These are phyloP conservation scores for Termitomyces sp. DNA, from an alignment of 768 basidiomycete species.

Conservation along the genomic window DNA sequence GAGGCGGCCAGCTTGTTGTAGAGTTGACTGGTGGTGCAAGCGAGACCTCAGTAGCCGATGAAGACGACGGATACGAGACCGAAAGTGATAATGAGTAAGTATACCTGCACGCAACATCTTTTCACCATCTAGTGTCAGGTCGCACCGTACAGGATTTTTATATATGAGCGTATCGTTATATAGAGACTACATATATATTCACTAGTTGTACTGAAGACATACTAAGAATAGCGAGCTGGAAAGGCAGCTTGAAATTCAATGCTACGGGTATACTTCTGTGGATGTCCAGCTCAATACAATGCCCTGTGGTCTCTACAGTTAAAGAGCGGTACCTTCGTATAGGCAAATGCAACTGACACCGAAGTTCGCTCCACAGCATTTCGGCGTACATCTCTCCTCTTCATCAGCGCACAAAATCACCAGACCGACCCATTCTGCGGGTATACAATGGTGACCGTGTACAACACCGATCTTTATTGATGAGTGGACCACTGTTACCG, in stretches of 20 bases:
- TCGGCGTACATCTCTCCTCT: too few species aligned
- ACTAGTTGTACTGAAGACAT: not conserved
- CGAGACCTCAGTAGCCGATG: not conserved
- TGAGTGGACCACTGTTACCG: conserved; percentile 71
- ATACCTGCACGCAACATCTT: not conserved
- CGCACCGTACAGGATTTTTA: not conserved
- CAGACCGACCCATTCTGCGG: conserved; percentile 20
- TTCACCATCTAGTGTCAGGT: not conserved
- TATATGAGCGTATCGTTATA: not conserved
- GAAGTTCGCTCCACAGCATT: too few species aligned
- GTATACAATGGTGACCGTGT: conserved; percentile 92
- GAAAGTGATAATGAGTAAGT: conserved; percentile 1
- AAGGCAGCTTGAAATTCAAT: not conserved
- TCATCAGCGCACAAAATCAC: too few species aligned
- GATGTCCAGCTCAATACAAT: too few species aligned
- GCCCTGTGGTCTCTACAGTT: too few species aligned
- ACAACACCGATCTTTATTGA: conserved; percentile 90
- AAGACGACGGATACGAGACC: not conserved
- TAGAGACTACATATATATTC: not conserved
- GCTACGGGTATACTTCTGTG: not conserved
- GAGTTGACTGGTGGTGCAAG: not conserved
- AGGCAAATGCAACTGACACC: too few species aligned
- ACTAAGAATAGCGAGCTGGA: too few species aligned
- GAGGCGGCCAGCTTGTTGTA: conserved; percentile 31
- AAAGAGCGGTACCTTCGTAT: too few species aligned